A percentile compares a stretch with the other conserved stretches of the same genome.
phyloP scores from a whole-genome alignment of 495 filamentous ascomycete species.

The Aspergillus affinis region DNA sequence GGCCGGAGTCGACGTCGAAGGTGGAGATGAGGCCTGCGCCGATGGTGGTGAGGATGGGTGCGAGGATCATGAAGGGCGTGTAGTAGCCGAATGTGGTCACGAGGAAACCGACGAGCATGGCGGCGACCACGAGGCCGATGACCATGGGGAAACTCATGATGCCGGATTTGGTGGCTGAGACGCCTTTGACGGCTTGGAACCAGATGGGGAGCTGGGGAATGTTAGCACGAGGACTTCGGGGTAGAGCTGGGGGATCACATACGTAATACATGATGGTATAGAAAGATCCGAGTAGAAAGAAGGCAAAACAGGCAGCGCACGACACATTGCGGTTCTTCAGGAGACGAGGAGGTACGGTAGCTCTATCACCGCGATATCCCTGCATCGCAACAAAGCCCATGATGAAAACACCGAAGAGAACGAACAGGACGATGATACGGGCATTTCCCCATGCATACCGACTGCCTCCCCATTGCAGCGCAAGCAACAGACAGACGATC shows the following conservation, averaged over 20 bases:
- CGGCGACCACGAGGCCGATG: slow-evolving; percentile 58
- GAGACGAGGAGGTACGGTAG: slow-evolving; percentile 73
- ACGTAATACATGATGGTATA: slow-evolving; percentile 47
- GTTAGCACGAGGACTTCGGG: slow-evolving; percentile 10
- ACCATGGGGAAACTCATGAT: slow-evolving; percentile 77
- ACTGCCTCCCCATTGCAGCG: slow-evolving; percentile 83
- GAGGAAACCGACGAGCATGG: slow-evolving; percentile 59
- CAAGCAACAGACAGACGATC: slow-evolving; percentile 71
- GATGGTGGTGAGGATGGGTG: slow-evolving; percentile 58
- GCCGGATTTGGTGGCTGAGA: slow-evolving; percentile 66
- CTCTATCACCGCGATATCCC: slow-evolving; percentile 64
- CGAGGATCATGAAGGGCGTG: slow-evolving; percentile 67
- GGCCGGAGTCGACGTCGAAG: slow-evolving; percentile 51
- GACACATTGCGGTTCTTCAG: slow-evolving; percentile 69
- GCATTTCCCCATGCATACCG: slow-evolving; percentile 63
- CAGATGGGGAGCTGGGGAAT: slow-evolving; percentile 74
- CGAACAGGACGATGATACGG: slow-evolving; percentile 69
- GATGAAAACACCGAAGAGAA: slow-evolving; percentile 68
- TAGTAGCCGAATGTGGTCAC: slow-evolving; percentile 72
- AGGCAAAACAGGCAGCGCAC: slow-evolving; percentile 66
- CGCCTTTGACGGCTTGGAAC: slow-evolving; percentile 83
- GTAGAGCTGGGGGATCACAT: slow-evolving; percentile 9
- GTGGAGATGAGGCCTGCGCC: slow-evolving; percentile 72
- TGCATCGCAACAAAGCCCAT: slow-evolving; percentile 64
- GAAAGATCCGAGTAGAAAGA: slow-evolving; percentile 14